Conservation (phyloP, 306 rosid species). For the Crataegus laevigata region DNA sequence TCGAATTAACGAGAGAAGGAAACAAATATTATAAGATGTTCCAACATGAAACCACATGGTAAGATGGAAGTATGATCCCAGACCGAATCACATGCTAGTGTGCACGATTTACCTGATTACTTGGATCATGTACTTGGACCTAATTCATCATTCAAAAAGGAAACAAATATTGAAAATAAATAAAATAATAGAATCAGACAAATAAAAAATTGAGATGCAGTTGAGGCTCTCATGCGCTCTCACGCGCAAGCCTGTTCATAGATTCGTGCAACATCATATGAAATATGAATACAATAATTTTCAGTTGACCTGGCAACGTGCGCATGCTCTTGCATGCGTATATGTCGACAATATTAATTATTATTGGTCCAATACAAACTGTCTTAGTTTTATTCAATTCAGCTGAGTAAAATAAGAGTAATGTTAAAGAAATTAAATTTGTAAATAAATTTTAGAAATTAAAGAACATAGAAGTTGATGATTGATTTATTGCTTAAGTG, state of each 20-base stretch:
- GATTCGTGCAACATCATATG: not conserved
- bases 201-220: not conserved
- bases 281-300: not conserved
- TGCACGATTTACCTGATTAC: not conserved
- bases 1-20: too few relatives aligned
- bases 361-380: too few relatives aligned
- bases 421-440: too few relatives aligned
- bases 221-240: not conserved
- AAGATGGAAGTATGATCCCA: not conserved
- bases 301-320: not conserved
- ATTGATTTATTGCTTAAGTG: too few relatives aligned
- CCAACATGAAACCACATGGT: not conserved
- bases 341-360: not conserved
- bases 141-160: not conserved
- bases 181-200: not conserved
- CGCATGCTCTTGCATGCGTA: not conserved
- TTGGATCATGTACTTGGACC: not conserved
- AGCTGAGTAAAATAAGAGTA: too few relatives aligned
- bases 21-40: not conserved
- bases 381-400: not conserved
- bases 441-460: too few relatives aligned
- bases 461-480: too few relatives aligned
- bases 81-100: not conserved
- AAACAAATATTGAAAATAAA: too few relatives aligned
- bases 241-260: slow-evolving; percentile 1